These are phyloP conservation scores for Penicillium sp. DNA, from an alignment of 2,329 filamentous ascomycete genomes.

Conservation along the genomic window DNA sequence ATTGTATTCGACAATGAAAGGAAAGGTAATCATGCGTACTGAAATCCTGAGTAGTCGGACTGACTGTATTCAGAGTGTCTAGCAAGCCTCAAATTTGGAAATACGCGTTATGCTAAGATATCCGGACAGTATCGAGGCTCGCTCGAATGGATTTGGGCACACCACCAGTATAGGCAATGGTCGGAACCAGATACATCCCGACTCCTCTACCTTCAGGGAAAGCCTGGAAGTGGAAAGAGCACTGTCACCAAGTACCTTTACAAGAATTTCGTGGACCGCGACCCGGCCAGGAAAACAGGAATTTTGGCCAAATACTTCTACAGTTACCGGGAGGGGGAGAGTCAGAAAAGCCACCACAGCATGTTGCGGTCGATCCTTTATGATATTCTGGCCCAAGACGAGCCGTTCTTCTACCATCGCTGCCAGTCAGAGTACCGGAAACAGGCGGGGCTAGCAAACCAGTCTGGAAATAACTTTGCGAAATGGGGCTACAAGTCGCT, in stretches of 20 bases:
- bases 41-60: too few relatives aligned
- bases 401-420: conserved; percentile 8
- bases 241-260: conserved; percentile 8
- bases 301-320: conserved; percentile 13
- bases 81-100: conserved; percentile 3
- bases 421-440: conserved; percentile 4
- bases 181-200: neutral
- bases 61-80: conserved; percentile 4
- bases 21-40: neutral
- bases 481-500: conserved; percentile 7
- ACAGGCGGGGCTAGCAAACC: too few relatives aligned
- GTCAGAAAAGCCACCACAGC: conserved; percentile 6
- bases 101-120: conserved; percentile 10
- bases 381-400: conserved; percentile 4
- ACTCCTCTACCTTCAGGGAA: conserved; percentile 11
- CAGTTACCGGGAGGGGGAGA: conserved; percentile 9
- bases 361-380: conserved; percentile 10
- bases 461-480: neutral
- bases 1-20: conserved; percentile 4
- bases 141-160: conserved; percentile 11
- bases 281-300: neutral
- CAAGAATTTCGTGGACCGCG: neutral
- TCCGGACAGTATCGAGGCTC: neutral
- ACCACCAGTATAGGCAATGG: conserved; percentile 1
- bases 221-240: conserved; percentile 14